Conservation (phyloP, 78 protist species). For the Monosiga brevicollis region DNA sequence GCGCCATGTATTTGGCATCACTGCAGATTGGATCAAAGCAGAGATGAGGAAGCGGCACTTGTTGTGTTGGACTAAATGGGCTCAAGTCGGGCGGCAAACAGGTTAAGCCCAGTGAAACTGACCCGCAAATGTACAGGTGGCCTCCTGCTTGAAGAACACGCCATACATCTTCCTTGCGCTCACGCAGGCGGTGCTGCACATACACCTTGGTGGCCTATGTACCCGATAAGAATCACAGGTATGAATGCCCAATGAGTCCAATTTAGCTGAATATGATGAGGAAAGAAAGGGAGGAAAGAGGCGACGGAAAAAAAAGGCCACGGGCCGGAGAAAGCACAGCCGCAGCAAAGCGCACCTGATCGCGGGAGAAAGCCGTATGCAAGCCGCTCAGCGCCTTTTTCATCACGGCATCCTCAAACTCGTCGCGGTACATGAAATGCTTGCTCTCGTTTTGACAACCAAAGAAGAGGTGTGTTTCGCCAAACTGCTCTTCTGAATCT, state of each 20-base stretch:
- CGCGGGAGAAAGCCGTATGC: not conserved
- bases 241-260: not conserved
- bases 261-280: not conserved
- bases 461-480: constrained; percentile 29
- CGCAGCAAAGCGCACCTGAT: not conserved
- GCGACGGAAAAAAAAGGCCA: not conserved
- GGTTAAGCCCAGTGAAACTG: not conserved
- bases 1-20: constrained; percentile 65
- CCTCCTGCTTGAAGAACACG: not conserved
- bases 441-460: constrained; percentile 49
- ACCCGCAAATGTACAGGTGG: constrained; percentile 47
- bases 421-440: constrained; percentile 52
- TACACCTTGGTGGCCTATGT: constrained; percentile 23
- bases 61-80: not conserved
- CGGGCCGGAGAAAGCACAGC: not conserved
- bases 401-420: constrained; percentile 6
- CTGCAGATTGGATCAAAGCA: constrained; percentile 25
- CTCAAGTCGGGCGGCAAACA: not conserved
- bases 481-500: no score
- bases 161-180: constrained; percentile 37
- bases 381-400: not conserved
- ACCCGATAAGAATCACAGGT: constrained; percentile 52
- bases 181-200: constrained; percentile 55
- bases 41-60: not conserved
- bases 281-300: not conserved